These are phyloP conservation scores for Tricharina praecox DNA, from an alignment of 495 filamentous ascomycete genomes.

Conservation along the genomic window DNA sequence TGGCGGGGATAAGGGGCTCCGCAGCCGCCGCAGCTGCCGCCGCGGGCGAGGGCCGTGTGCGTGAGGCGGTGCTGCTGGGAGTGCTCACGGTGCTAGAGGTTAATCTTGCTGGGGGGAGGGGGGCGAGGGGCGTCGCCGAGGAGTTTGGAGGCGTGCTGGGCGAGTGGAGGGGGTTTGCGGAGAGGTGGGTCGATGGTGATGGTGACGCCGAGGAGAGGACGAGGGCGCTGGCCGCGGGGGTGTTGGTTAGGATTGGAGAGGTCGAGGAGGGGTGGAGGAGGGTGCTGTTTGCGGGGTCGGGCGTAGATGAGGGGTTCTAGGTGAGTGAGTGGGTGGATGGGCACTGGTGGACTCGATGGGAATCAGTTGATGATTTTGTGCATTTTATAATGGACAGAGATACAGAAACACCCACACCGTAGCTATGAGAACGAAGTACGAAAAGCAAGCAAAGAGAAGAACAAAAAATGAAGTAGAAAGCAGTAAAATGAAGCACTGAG, in stretches of 20 bases:
- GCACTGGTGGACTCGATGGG: too few relatives aligned
- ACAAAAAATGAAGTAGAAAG: too few relatives aligned
- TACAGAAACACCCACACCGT: too few relatives aligned
- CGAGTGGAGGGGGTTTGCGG: slow-evolving; percentile 52
- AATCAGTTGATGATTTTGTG: too few relatives aligned
- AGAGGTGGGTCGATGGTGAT: slow-evolving; percentile 47
- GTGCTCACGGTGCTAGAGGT: slow-evolving; percentile 70
- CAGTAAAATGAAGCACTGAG: too few relatives aligned
- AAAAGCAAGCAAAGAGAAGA: too few relatives aligned
- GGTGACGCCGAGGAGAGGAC: slow-evolving; percentile 41
- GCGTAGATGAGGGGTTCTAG: too few relatives aligned
- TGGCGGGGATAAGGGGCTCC: slow-evolving; percentile 40
- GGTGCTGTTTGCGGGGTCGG: neutral
- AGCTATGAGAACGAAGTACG: too few relatives aligned
- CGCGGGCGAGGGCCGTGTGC: slow-evolving; percentile 40
- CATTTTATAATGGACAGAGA: too few relatives aligned
- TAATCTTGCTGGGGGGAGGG: slow-evolving; percentile 38
- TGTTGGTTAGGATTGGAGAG: slow-evolving; percentile 62
- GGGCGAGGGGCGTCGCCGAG: slow-evolving; percentile 38
- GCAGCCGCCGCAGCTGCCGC: slow-evolving; percentile 26
- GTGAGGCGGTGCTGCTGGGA: slow-evolving; percentile 58
- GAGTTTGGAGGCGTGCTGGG: slow-evolving; percentile 39
- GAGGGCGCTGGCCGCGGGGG: slow-evolving; percentile 60
- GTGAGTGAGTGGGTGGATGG: too few relatives aligned
- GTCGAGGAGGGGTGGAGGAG: slow-evolving; percentile 49